Conservation (phyloP, 164 flowering plant genomes). For the Warburgia ugandensis region DNA sequence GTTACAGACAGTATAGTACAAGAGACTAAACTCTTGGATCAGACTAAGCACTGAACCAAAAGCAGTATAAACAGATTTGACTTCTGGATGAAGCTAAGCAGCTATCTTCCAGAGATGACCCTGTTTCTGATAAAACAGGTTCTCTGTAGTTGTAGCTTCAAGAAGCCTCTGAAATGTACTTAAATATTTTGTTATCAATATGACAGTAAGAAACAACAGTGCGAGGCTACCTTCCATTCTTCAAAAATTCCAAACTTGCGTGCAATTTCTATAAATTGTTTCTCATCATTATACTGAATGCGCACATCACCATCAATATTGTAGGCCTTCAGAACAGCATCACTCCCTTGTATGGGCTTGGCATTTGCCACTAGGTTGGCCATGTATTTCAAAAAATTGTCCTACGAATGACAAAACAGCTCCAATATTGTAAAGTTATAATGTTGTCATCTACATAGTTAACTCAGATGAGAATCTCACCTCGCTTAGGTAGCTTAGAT, state of each 20-base stretch:
- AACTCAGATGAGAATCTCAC: constrained; percentile 30
- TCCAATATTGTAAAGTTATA: neutral
- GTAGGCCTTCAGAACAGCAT: constrained; percentile 61
- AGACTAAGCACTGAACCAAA: neutral
- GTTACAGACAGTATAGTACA: too few species aligned
- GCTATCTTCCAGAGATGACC: neutral
- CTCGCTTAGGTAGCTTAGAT: constrained; percentile 80
- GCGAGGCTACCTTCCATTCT: constrained; percentile 82
- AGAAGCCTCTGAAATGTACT: neutral
- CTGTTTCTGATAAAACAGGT: neutral
- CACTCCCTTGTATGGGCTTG: constrained; percentile 54
- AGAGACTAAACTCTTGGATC: neutral
- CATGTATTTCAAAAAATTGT: constrained; percentile 55
- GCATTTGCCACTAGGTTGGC: constrained; percentile 64
- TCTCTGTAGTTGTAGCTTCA: neutral
- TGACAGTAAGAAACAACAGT: neutral
- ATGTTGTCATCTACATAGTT: neutral
- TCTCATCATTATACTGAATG: constrained; percentile 55
- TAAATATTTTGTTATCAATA: neutral
- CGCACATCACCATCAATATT: constrained; percentile 82
- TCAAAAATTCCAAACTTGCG: constrained; percentile 86
- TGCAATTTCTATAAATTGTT: constrained; percentile 68
- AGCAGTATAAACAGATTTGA: neutral
- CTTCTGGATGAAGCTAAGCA: neutral
- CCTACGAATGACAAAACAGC: constrained; percentile 33